Evolutionary conservation across 148 eudicot species (phyloP), one percentile per base, ranked within the genome.

Genomic region (Nyssa sinensis): DNA sequence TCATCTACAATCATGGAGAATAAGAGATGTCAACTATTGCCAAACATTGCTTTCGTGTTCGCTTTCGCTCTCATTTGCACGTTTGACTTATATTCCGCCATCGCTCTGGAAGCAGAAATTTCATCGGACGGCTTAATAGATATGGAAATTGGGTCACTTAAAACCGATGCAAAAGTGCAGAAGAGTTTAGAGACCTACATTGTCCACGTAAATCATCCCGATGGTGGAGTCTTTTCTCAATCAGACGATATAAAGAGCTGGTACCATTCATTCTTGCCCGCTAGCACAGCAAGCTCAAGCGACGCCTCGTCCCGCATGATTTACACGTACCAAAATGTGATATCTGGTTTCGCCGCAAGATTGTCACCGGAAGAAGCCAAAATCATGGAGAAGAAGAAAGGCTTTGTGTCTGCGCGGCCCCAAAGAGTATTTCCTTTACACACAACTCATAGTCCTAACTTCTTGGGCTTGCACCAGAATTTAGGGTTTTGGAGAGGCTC

Each of bases 371-470:
- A 77, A 61, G 74, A 81, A 32, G 74, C 69, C 3, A 53, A 84
- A 69, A 59, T 29, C n/a, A 75, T 80, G 71, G 41, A 77, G 49
- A 33, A 74, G 61, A 75, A 27, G 12, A 60, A 68, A 0, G 81
- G 81, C 2, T 81, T 84, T 29, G 55, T 72, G 21, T 74, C 77
- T 0, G 84, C 80, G 16, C 39, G 53, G 24, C 79, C 68, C 1
- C 25, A 72, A 1, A 49, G 60, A 29, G 16, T 71, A 1, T 35
- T 58, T 14, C 25, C 44, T 24, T 17, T 78, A 16, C 84, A 75
- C 29, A 84, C 84, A 30, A 84, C 84, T 29, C 84, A 73, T 21
- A 70, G 75, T 3, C 80, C 82, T 1, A 25, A 55, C 17, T 81
- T 81, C 79, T 39, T 84, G 9, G 86, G 86, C 16, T 59, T 84